A percentile compares a stretch with the other conserved stretches of the same genome.
These are phyloP conservation scores for Capillidium rhysosporum DNA, from an alignment of 371 early-diverging fungal genomes.

Conservation along the genomic window DNA sequence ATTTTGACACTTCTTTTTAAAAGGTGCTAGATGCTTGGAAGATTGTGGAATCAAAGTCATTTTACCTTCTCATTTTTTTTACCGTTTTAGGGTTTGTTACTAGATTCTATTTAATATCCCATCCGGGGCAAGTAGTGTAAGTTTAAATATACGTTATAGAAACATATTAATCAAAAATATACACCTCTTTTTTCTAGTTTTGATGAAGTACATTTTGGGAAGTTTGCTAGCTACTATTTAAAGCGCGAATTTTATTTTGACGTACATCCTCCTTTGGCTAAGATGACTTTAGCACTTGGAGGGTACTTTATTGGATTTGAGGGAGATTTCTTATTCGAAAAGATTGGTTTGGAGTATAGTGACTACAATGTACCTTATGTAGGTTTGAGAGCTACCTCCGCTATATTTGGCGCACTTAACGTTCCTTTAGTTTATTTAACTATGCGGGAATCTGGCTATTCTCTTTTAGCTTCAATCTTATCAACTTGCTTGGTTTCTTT, in stretches of 20 bases:
- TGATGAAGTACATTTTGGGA: conserved; percentile 98
- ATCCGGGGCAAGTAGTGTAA: conserved; percentile 50
- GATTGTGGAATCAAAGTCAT: neutral
- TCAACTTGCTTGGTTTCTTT: conserved; percentile 62
- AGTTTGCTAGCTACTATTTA: conserved; percentile 92
- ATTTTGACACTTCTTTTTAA: too few relatives aligned
- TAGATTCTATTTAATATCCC: conserved; percentile 34
- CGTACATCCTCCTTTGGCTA: conserved; percentile 99
- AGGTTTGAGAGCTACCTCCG: conserved; percentile 58
- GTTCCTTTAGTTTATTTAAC: conserved; percentile 64
- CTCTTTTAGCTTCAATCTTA: conserved; percentile 48
- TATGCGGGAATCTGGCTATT: conserved; percentile 70
- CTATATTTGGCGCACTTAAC: conserved; percentile 55
- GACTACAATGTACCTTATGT: conserved; percentile 79
- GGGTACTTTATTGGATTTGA: conserved; percentile 80
- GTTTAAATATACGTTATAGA: conserved; percentile 7
- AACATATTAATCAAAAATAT: neutral
- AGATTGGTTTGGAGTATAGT: conserved; percentile 79
- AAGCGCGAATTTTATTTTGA: conserved; percentile 90
- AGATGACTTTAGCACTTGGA: conserved; percentile 75
- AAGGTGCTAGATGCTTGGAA: too few relatives aligned
- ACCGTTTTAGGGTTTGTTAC: conserved; percentile 22
- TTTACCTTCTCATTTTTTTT: conserved; percentile 8
- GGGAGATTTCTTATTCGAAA: conserved; percentile 82
- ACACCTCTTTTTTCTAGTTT: conserved; percentile 18